phyloP scores from a whole-genome alignment of 2,329 filamentous ascomycete species.

The Pseudogymnoascus sp. region DNA sequence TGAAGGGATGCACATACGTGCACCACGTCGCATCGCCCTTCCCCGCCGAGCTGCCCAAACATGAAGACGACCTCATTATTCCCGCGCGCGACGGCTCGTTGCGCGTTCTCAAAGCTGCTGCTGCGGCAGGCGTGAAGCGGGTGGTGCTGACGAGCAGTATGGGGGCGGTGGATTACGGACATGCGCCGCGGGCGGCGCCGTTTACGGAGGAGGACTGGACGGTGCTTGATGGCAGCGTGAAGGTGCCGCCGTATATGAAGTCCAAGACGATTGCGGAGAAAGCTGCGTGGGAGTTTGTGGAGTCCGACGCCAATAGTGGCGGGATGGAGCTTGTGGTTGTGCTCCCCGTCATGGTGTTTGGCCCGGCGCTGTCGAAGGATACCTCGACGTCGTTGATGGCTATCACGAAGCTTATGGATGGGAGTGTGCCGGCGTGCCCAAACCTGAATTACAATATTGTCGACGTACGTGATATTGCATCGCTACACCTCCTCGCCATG shows the following conservation, averaged over 20 bases:
- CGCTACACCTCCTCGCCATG: conserved; percentile 27
- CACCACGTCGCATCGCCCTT: conserved; percentile 28
- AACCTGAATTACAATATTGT: conserved; percentile 22
- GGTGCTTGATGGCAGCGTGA: conserved; percentile 16
- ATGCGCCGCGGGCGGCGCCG: conserved; percentile 13
- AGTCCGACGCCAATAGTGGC: conserved; percentile 20
- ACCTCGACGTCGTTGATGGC: conserved; percentile 22
- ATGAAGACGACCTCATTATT: conserved; percentile 28
- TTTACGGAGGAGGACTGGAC: conserved; percentile 30
- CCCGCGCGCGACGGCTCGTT: conserved; percentile 30
- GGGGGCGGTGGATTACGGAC: conserved; percentile 21
- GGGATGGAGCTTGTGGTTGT: conserved; percentile 25
- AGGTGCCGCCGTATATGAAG: conserved; percentile 23
- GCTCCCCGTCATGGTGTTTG: conserved; percentile 26
- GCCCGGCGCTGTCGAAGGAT: conserved; percentile 25
- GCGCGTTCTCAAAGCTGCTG: conserved; percentile 25
- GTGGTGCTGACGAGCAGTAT: conserved; percentile 19
- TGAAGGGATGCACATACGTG: conserved; percentile 24
- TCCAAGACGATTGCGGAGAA: conserved; percentile 30
- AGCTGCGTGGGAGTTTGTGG: conserved; percentile 30
- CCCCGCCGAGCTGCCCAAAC: conserved; percentile 22
- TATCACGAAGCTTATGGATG: conserved; percentile 25
- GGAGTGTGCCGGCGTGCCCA: conserved; percentile 25
- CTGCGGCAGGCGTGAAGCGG: conserved; percentile 21
- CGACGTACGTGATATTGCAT: conserved; percentile 29